Percentiles rank a stretch among this genome's conserved stretches.
These are phyloP conservation scores for Backusella westeae DNA, from an alignment of 192 early-diverging fungal genomes.

Conservation along the genomic window DNA sequence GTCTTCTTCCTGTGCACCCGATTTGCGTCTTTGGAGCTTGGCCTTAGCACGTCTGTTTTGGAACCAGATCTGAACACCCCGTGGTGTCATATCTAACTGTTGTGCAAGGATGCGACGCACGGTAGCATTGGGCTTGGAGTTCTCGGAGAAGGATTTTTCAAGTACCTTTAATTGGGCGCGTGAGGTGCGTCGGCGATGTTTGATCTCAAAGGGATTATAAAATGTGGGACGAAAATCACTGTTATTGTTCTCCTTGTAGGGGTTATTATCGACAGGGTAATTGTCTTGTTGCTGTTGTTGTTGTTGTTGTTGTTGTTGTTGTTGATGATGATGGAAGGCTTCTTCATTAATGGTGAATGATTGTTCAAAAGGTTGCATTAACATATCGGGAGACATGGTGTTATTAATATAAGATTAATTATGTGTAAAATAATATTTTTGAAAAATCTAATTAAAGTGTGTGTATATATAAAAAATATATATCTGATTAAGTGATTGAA, in stretches of 20 bases:
- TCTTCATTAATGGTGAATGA: slow-evolving; percentile 7
- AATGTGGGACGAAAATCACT: slow-evolving; percentile 67
- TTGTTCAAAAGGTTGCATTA: slow-evolving; percentile 24
- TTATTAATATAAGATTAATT: background rate
- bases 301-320: background rate
- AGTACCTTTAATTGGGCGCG: slow-evolving; percentile 70
- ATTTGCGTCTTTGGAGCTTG: slow-evolving; percentile 56
- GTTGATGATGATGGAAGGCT: background rate
- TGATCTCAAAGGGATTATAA: slow-evolving; percentile 78
- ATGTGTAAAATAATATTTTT: background rate
- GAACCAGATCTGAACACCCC: slow-evolving; percentile 85
- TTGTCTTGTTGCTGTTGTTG: background rate
- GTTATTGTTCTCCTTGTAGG: background rate
- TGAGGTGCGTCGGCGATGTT: slow-evolving; percentile 73
- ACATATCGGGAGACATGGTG: slow-evolving; percentile 9
- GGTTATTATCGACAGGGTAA: background rate
- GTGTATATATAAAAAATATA: background rate
- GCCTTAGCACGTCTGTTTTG: slow-evolving; percentile 88
- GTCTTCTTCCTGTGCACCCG: background rate
- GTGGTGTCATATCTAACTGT: slow-evolving; percentile 64
- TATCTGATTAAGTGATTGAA: background rate
- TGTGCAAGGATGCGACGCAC: slow-evolving; percentile 60
- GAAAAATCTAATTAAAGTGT: background rate
- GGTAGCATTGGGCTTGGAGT: slow-evolving; percentile 63
- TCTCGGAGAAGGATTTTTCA: slow-evolving; percentile 63